Evolutionary conservation across 495 filamentous ascomycete genomes (phyloP), one percentile per base, ranked within the genome.

Genomic region (Penicillium odoratum): DNA sequence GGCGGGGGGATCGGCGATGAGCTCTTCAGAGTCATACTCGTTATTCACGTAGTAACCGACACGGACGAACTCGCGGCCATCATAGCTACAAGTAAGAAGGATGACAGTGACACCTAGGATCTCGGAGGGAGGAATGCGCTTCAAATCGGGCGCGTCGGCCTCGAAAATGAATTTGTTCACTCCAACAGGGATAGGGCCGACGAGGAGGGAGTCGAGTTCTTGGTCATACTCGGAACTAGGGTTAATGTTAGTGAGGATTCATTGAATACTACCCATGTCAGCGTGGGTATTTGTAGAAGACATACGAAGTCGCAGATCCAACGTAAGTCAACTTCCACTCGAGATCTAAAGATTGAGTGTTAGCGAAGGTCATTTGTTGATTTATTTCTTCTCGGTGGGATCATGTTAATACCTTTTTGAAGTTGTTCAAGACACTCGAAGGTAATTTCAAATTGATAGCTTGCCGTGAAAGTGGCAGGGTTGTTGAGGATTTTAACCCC

Each of bases 311-410:
- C 43, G 94, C 94, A 63, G 94, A 98, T 64, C 94, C 94, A 68
- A 98, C 94, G 68, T 98, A 98, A 69, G 92, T 98, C 65, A 98
- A 80, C 74, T 98, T 98, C 93, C 94, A 98, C 78, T 98, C 94
- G 60, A 98, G 85, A 79, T 98, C 94, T 97, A 62, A 31, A 21
- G 18, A 48, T 45, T 28, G 36, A 47, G 7, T 1, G 55, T 68
- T 48, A 68, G 42, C 21, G 43, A 52, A 51, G 28, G 16, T 2
- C 26, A 3, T 31, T 42, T 42, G 48, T 15, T 26, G 26, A 15
- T 44, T 40, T 13, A 25, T 40, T 40, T 0, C 5, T 40, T 40
- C 3, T 7, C 6, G 13, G 11, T 5, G 30, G 7, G 25, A 28
- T 18, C 42, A 28, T 42, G 13, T 29, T 34, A n/a, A 47, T 70